Conservation (phyloP, 2,329 filamentous ascomycete genomes). For the Dothideomycetes sp. region DNA sequence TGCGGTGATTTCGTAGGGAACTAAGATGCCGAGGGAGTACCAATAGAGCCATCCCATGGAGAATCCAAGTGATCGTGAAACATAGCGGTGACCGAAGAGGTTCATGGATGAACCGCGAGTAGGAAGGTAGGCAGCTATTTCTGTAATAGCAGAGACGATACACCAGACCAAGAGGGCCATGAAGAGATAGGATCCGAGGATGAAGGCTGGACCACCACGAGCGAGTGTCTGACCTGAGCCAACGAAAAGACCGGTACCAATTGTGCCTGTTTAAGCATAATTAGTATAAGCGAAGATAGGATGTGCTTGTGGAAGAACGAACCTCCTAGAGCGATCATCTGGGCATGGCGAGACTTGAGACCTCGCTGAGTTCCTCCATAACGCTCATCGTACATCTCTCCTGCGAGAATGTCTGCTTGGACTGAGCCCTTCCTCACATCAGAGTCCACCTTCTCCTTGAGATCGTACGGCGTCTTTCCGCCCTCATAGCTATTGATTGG, state of each 20-base stretch:
- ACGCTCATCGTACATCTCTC: slow-evolving; percentile 15
- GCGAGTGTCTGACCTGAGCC: slow-evolving; percentile 25
- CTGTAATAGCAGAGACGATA: slow-evolving; percentile 36
- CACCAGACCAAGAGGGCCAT: slow-evolving; percentile 31
- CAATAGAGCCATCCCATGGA: slow-evolving; percentile 34
- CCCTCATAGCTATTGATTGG: neutral
- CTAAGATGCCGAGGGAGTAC: slow-evolving; percentile 28
- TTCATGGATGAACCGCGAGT: slow-evolving; percentile 41
- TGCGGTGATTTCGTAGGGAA: slow-evolving; percentile 26
- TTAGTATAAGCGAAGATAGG: too few species aligned
- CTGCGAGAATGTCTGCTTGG: slow-evolving; percentile 13
- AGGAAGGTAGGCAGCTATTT: slow-evolving; percentile 50
- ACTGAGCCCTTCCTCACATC: slow-evolving; percentile 6
- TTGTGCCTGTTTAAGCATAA: slow-evolving; percentile 10
- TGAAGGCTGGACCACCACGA: slow-evolving; percentile 28
- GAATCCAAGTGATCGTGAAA: slow-evolving; percentile 33
- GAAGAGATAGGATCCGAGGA: slow-evolving; percentile 29
- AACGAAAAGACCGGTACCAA: slow-evolving; percentile 26
- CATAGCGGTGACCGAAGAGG: slow-evolving; percentile 34
- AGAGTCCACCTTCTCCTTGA: slow-evolving; percentile 5
- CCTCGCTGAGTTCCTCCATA: slow-evolving; percentile 28
- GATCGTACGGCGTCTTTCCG: neutral
- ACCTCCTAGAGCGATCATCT: slow-evolving; percentile 24
- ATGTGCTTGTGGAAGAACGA: slow-evolving; percentile 8
- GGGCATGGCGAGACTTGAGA: slow-evolving; percentile 26